A percentile compares a stretch with the other conserved stretches of the same genome.
phyloP scores from a whole-genome alignment of 306 rosid genomes.

The Pyrus bretschneideri region DNA sequence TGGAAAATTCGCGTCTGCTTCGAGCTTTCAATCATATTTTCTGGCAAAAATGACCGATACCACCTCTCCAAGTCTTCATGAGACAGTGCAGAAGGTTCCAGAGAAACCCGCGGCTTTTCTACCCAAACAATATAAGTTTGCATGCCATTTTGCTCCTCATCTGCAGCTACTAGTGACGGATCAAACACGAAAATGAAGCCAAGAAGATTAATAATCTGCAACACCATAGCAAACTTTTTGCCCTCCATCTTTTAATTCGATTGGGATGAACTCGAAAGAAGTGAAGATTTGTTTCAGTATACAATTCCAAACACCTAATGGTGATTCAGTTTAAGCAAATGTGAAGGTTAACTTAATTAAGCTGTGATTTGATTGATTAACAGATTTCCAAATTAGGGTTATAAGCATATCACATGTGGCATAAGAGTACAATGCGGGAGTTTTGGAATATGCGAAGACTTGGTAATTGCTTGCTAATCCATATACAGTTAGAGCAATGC shows the following conservation, averaged over 20 bases:
- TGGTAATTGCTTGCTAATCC: neutral
- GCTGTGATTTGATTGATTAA: neutral
- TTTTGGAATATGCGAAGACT: neutral
- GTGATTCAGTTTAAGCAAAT: neutral
- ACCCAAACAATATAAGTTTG: constrained; percentile 49
- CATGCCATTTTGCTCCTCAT: constrained; percentile 4
- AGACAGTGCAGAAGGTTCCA: constrained; percentile 1
- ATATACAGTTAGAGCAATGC: neutral
- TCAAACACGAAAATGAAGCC: constrained; percentile 20
- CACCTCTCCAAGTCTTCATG: constrained; percentile 36
- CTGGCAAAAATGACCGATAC: constrained; percentile 56
- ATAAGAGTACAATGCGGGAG: neutral
- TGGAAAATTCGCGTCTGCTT: constrained; percentile 23
- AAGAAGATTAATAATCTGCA: constrained; percentile 20
- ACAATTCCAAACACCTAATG: neutral
- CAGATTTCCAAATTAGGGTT: neutral
- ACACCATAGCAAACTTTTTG: neutral
- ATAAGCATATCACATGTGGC: neutral
- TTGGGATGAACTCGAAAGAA: neutral
- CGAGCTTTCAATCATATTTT: constrained; percentile 13
- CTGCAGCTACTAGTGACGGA: constrained; percentile 2
- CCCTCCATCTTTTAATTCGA: constrained; percentile 22
- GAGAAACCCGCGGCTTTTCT: neutral
- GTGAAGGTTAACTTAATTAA: neutral
- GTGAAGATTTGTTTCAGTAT: no score